A percentile compares a stretch with the other conserved stretches of the same genome.
phyloP scores from a whole-genome alignment of 225 moss, liverwort and hornwort species.

The Anthoceros angustus region DNA sequence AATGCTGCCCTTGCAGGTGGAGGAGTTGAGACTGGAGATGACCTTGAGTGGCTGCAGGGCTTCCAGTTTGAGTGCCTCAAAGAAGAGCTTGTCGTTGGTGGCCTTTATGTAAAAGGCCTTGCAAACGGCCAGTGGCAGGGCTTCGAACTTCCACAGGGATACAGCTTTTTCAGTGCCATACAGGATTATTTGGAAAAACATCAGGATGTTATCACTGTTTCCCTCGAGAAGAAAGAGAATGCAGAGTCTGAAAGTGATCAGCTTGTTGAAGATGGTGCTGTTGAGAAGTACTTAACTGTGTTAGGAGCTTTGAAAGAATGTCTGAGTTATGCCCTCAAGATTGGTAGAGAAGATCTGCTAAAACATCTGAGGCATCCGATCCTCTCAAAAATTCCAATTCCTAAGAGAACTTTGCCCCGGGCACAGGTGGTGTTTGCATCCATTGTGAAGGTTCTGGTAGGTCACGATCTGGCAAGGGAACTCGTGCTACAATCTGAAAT shows the following conservation, averaged over 20 bases:
- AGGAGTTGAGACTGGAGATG: slow-evolving; percentile 43
- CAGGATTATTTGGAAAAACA: slow-evolving; percentile 53
- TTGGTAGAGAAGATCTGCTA: slow-evolving; percentile 62
- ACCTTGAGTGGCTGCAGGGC: slow-evolving; percentile 73
- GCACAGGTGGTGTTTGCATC: slow-evolving; percentile 50
- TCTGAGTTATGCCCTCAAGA: slow-evolving; percentile 62
- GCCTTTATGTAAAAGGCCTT: slow-evolving; percentile 67
- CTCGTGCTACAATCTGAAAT: slow-evolving; percentile 60
- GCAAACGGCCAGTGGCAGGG: slow-evolving; percentile 76
- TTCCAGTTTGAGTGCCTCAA: slow-evolving; percentile 65
- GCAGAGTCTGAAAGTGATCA: slow-evolving; percentile 27
- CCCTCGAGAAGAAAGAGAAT: slow-evolving; percentile 9
- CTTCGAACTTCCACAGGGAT: slow-evolving; percentile 64
- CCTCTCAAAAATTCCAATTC: slow-evolving; percentile 40
- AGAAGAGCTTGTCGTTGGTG: slow-evolving; percentile 78
- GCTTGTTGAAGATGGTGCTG: slow-evolving; percentile 14
- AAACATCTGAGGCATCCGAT: slow-evolving; percentile 30
- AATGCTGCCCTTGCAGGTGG: slow-evolving; percentile 59
- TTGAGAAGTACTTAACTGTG: slow-evolving; percentile 49
- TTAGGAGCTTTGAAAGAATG: slow-evolving; percentile 62
- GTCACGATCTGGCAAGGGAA: slow-evolving; percentile 46
- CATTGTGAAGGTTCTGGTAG: slow-evolving; percentile 61
- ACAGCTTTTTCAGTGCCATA: slow-evolving; percentile 61
- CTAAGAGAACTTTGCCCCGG: slow-evolving; percentile 31
- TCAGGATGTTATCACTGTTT: slow-evolving; percentile 25